Evolutionary conservation across 2,329 filamentous ascomycete species (phyloP), one percentile per base, ranked within the genome.

Genomic region (Fusarium nurragi): DNA sequence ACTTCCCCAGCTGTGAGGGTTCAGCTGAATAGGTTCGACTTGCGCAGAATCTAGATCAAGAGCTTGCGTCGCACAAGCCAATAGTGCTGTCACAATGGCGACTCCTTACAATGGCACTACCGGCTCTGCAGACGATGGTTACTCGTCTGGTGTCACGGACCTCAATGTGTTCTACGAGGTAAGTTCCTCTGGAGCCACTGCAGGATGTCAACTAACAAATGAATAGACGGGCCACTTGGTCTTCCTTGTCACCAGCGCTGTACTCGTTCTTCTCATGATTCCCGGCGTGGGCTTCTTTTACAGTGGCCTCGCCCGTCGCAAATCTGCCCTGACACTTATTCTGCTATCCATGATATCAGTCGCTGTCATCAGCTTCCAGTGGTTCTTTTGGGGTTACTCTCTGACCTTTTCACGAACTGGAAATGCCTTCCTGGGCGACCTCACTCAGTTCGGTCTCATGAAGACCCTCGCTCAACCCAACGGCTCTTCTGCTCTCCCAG

Each of bases 331-430:
- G 52, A 92, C 92, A 18, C 84, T 97, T 62, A 90, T 97, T 77
- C 94, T 92, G 85, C 84, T 97, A 5, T 91, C 91, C 14, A 86
- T 97, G 80, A 90, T 97, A 81, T 89, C 91, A 16, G 86, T 90
- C 5, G 91, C 87, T 12, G 87, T 96, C 66, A 87, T 93, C 60
- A 89, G 88, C 46, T 96, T 97, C 79, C 92, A 97, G 75, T 97
- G 93, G 93, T 97, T 96, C 82, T 94, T 97, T 82, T 97, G 93
- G 93, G 93, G 93, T 44, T 97, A 94, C 78, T 94, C 91, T 12
- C 81, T 97, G 49, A 85, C 92, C 64, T 97, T 96, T 78, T 93
- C 91, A 8, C 91, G 93, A 77, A 87, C 87, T 21, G 91, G 91
- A 56, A 90, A 90, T 69, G 83, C 83, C 65, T 97, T 88, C 81